Evolutionary conservation across 2,329 filamentous ascomycete genomes (phyloP), one percentile per base, ranked within the genome.

Genomic region (Paecilomyces sp.): DNA sequence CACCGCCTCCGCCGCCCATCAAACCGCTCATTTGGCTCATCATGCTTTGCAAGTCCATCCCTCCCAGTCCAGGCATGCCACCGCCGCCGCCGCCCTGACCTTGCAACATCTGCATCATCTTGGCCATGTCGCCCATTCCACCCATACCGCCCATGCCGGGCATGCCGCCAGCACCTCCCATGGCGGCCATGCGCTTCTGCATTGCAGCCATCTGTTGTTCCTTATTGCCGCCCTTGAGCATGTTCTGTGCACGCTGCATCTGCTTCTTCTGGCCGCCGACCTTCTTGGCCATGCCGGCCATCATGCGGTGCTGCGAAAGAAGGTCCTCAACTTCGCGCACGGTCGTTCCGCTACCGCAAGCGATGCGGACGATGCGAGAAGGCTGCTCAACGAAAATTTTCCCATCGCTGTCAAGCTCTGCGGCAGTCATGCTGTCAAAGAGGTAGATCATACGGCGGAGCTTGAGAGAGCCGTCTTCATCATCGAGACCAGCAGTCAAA

Each of bases 401-500:
- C 73, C 94, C 94, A 69, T 99, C 93, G 52, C 89, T 90, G 74
- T 99, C 93, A 22, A 99, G 86, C 73, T 99, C 94, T 72, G 95
- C 95, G 24, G 90, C 86, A 0, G 93, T 97, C 94, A 99, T 99
- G 64, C 89, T 93, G 78, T 99, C 94, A 79, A 92, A 97, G 61
- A 99, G 96, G 79, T 96, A 97, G 67, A 99, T 91, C 94, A 99
- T 99, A 63, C 94, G 88, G 77, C 96, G 95, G 28, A 99, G 84
- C 77, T 97, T 97, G 68, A 88, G 80, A 58, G 88, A 87, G n/a
- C 93, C 93, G 71, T 97, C 94, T 70, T 97, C 93, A 71, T 99
- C 95, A 71, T 97, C 92, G 85, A 97, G 94, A 47, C 91, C 91
- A 57, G 91, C 88, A 85, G 97, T 97, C 83, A 97, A 88, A 70